Evolutionary conservation across 495 filamentous ascomycete species (phyloP).

Genomic region (Neurospora discreta): DNA sequence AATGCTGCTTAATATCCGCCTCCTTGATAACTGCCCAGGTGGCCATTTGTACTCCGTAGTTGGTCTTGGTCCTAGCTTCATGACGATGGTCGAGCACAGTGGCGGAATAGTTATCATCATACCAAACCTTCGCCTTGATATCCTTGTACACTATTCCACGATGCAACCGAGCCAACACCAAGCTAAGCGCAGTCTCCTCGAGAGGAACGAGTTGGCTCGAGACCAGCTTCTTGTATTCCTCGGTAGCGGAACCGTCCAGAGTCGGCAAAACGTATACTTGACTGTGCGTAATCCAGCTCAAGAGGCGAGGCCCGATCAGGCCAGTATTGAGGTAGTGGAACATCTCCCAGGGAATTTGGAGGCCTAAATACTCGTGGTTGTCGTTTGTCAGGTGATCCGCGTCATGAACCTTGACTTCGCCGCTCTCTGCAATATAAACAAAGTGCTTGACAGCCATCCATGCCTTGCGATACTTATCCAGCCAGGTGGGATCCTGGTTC

Average conservation of each 20-base stretch:
- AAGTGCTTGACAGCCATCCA: slow-evolving; percentile 81
- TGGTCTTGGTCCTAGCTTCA: slow-evolving; percentile 34
- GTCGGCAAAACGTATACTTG: slow-evolving; percentile 66
- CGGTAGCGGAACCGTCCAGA: slow-evolving; percentile 66
- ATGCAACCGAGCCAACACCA: slow-evolving; percentile 67
- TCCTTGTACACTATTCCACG: slow-evolving; percentile 68
- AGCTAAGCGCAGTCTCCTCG: slow-evolving; percentile 59
- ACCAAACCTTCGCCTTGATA: slow-evolving; percentile 75
- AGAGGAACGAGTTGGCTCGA: slow-evolving; percentile 57
- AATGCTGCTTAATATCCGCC: slow-evolving; percentile 34
- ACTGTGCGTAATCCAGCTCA: slow-evolving; percentile 69
- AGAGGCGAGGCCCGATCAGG: slow-evolving; percentile 63
- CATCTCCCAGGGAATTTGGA: slow-evolving; percentile 81
- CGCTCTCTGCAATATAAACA: slow-evolving; percentile 63
- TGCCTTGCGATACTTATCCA: slow-evolving; percentile 73
- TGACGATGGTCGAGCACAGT: slow-evolving; percentile 51
- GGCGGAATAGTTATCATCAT: slow-evolving; percentile 53
- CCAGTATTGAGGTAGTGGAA: slow-evolving; percentile 85
- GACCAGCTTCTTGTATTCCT: slow-evolving; percentile 72
- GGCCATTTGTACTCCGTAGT: slow-evolving; percentile 48
- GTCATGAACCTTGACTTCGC: slow-evolving; percentile 61
- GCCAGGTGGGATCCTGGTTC: slow-evolving; percentile 59
- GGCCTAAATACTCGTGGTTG: slow-evolving; percentile 77
- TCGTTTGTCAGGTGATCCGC: slow-evolving; percentile 61
- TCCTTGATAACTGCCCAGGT: slow-evolving; percentile 61